These are phyloP conservation scores for Plenodomus biglobosus DNA, from an alignment of 2,329 filamentous ascomycete species.

Conservation along the genomic window DNA sequence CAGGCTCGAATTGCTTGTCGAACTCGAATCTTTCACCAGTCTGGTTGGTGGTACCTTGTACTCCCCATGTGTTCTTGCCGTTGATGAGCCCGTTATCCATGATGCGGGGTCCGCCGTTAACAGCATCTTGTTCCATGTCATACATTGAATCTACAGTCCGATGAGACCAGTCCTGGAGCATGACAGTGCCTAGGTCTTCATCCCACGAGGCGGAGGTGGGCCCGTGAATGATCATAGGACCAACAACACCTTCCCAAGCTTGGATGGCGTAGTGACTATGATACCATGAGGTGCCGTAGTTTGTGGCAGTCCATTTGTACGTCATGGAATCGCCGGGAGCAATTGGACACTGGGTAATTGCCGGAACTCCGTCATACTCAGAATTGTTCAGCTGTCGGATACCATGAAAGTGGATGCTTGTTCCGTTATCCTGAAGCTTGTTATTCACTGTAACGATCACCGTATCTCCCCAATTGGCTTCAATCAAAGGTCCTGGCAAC, in stretches of 20 bases:
- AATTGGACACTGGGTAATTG: slow-evolving; percentile 64
- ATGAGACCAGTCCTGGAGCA: slow-evolving; percentile 47
- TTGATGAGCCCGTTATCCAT: slow-evolving; percentile 48
- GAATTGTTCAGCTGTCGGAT: slow-evolving; percentile 54
- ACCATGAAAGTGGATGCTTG: slow-evolving; percentile 53
- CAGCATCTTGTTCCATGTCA: slow-evolving; percentile 15
- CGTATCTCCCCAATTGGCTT: slow-evolving; percentile 58
- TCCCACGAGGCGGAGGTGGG: slow-evolving; percentile 42
- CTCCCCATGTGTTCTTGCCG: slow-evolving; percentile 43
- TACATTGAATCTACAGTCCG: slow-evolving; percentile 35
- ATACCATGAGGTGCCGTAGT: slow-evolving; percentile 62
- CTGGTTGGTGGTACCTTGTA: slow-evolving; percentile 14
- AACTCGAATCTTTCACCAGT: slow-evolving; percentile 32
- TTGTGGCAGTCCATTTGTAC: slow-evolving; percentile 65
- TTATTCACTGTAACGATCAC: slow-evolving; percentile 39
- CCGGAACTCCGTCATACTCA: slow-evolving; percentile 78
- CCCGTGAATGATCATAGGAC: slow-evolving; percentile 45
- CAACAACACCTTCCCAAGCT: slow-evolving; percentile 45
- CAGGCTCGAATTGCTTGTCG: slow-evolving; percentile 46
- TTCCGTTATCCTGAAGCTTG: slow-evolving; percentile 21
- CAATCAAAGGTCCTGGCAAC: slow-evolving; percentile 57
- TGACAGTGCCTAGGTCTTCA: slow-evolving; percentile 42
- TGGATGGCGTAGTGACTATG: slow-evolving; percentile 61
- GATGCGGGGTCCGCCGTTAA: not conserved
- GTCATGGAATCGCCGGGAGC: slow-evolving; percentile 63